Evolutionary conservation across 768 basidiomycete genomes (phyloP).

Genomic region (Gloeopeniophorella convolvens): DNA sequence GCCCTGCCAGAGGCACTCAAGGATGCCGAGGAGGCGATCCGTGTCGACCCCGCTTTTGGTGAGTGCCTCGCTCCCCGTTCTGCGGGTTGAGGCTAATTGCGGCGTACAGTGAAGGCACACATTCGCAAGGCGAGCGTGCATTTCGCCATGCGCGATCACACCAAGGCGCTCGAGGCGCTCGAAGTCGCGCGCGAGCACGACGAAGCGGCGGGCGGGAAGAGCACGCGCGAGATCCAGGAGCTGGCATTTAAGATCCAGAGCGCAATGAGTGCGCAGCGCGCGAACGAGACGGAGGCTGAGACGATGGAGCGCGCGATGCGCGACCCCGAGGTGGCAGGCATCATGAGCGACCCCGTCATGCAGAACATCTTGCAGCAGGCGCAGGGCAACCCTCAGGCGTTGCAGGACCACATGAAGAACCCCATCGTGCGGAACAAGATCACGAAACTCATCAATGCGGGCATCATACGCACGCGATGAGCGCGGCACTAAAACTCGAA

Average conservation of each 20-base stretch:
- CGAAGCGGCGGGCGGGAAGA: slow-evolving; percentile 55
- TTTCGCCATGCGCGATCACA: slow-evolving; percentile 85
- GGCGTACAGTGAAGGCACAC: slow-evolving; percentile 75
- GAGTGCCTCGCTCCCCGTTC: slow-evolving; percentile 23
- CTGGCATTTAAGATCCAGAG: slow-evolving; percentile 77
- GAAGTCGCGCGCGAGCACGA: slow-evolving; percentile 77
- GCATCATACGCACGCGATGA: slow-evolving; percentile 86
- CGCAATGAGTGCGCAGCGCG: slow-evolving; percentile 72
- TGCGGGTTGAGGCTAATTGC: neutral
- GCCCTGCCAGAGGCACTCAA: slow-evolving; percentile 95
- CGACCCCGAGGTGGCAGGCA: slow-evolving; percentile 87
- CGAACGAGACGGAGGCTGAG: slow-evolving; percentile 86
- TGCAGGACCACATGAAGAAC: slow-evolving; percentile 97
- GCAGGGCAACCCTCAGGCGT: slow-evolving; percentile 77
- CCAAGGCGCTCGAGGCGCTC: slow-evolving; percentile 76
- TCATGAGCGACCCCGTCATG: slow-evolving; percentile 91
- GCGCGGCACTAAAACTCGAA: too few relatives aligned
- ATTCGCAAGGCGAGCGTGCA: slow-evolving; percentile 88
- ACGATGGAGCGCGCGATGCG: slow-evolving; percentile 92
- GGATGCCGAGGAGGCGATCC: slow-evolving; percentile 91
- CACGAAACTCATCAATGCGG: slow-evolving; percentile 84
- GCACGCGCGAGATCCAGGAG: slow-evolving; percentile 74
- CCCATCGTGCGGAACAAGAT: slow-evolving; percentile 75
- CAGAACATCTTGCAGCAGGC: slow-evolving; percentile 93
- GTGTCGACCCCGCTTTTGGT: slow-evolving; percentile 83